Evolutionary conservation across 2,329 filamentous ascomycete species (phyloP), one percentile per base, ranked within the genome.

Genomic region (Stenocarpella maydis): DNA sequence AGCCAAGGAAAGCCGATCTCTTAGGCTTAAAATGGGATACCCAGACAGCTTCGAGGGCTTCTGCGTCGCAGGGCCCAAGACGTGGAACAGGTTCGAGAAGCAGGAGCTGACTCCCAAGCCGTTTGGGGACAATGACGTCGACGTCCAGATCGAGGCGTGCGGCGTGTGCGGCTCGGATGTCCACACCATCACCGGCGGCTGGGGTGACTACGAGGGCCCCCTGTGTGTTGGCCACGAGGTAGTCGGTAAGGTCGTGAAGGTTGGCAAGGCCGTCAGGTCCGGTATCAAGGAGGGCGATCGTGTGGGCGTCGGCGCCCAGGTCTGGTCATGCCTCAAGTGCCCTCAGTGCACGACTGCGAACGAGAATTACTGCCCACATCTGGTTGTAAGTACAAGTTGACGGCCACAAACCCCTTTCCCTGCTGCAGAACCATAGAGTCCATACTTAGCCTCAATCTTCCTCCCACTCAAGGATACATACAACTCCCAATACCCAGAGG

Each of bases 91-190:
- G 63, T 84, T 83, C 70, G 75, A 77, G 72, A 81, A 79, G 69
- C 61, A 73, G 19, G 74, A 76, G 54, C 76, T 83, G 54, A 82
- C 72, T 34, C 85, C 91, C 69, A 92, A 92, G 82, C 87, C 88
- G 24, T 92, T 92, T 75, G 90, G 88, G 64, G 88, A 90, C 74
- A 83, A 89, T 77, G 90, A 92, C 76, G 85, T 93, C 74, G 91
- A 93, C 75, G 87, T 93, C 77, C 89, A 91, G 80, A 89, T 93
- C 75, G 86, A 91, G 73, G 87, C 86, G 71, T 91, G 90, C 76
- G 90, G 90, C 75, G 82, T 89, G 45, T 89, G 87, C 75, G 86
- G 87, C 65, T 86, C 83, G 68, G 87, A 89, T 74, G 80, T 89
- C n/a, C 87, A 88, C 77, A 88, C 85, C n/a, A 80, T 88, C 70